Evolutionary conservation across 1,139 yeast species (phyloP), one percentile per base, ranked within the genome.

Genomic region (Geotrichum armillariae): DNA sequence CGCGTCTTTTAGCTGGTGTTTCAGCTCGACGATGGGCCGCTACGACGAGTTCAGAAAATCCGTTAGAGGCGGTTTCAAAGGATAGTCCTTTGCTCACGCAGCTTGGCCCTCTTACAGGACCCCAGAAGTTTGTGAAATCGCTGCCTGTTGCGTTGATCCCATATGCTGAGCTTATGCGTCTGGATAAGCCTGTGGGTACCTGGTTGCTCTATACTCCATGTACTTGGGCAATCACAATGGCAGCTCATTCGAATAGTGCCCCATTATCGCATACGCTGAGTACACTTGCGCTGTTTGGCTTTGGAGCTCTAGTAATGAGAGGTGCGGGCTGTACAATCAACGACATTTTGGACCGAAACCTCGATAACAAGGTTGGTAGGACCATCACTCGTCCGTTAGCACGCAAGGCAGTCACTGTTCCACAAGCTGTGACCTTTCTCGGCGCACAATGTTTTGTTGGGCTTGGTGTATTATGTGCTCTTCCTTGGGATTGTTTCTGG

Each of bases 241-340:
- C 96, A 0, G 93, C 95, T 0, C 84, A 77, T 58, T 75, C 83
- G 56, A 70, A 85, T 0, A 69, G 77, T 1, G 95, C 96, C 0
- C 83, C 96, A 0, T 49, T 87, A 2, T 60, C 79, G 0, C 76
- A 83, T 1, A 81, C 91, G 0, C 54, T 77, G 0, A 75, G 77
- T 57, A 85, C 83, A 59, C 64, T 85, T 35, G 65, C 63, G 11
- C 71, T 91, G 23, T 93, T 91, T 63, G 82, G 93, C 1, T 72
- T 83, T 2, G 99, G 99, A 11, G 80, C 98, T 0, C 64, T 91
- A 36, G 75, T 91, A 14, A 93, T 94, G 96, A 79, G 99, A 67
- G 97, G 98, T 35, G 98, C 97, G 1, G 99, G 99, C 0, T 94
- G 99, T 66, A 91, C 96, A 1, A 84, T 94, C 52, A 94, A 94